Percentiles rank a stretch among this genome's conserved stretches.
These are phyloP conservation scores for Metarhizium sp. DNA, from an alignment of 2,329 filamentous ascomycete genomes.

Conservation along the genomic window DNA sequence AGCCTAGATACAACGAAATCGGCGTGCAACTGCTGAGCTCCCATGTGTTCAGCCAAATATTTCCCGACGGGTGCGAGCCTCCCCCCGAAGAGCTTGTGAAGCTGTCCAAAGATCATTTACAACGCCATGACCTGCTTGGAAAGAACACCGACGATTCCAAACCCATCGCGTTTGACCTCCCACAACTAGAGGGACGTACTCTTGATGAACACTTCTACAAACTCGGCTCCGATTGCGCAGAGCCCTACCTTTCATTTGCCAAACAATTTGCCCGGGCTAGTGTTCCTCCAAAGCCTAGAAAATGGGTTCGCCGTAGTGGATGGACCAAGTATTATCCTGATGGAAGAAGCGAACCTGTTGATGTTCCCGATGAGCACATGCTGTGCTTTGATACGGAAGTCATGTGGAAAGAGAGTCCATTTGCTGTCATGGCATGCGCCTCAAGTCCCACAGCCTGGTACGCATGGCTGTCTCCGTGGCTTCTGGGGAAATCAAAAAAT, in stretches of 20 bases:
- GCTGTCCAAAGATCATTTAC: conserved; percentile 73
- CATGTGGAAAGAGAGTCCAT: conserved; percentile 87
- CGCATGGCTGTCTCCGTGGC: conserved; percentile 92
- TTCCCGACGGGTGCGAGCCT: conserved; percentile 46
- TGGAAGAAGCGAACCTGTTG: conserved; percentile 60
- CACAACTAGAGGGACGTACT: conserved; percentile 65
- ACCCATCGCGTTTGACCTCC: conserved; percentile 81
- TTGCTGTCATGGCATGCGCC: conserved; percentile 94
- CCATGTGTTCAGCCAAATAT: conserved; percentile 76
- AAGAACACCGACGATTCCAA: conserved; percentile 73
- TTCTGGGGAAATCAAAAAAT: conserved; percentile 70
- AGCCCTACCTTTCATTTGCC: conserved; percentile 70
- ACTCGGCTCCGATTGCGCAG: conserved; percentile 75
- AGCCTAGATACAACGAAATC: conserved; percentile 79
- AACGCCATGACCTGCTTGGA: conserved; percentile 75
- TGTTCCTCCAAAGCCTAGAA: conserved; percentile 49
- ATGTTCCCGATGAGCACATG: conserved; percentile 69
- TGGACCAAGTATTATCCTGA: conserved; percentile 89
- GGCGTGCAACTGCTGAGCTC: conserved; percentile 88
- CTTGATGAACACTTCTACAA: conserved; percentile 92
- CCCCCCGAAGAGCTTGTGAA: conserved; percentile 65
- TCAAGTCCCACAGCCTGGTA: conserved; percentile 89
- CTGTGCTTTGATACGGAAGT: conserved; percentile 95
- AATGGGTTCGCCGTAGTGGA: conserved; percentile 73
- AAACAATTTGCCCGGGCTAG: conserved; percentile 61